Percentiles rank a stretch among this genome's conserved stretches.
These are phyloP conservation scores for Clathrospora elynae DNA, from an alignment of 2,329 filamentous ascomycete species.

Conservation along the genomic window DNA sequence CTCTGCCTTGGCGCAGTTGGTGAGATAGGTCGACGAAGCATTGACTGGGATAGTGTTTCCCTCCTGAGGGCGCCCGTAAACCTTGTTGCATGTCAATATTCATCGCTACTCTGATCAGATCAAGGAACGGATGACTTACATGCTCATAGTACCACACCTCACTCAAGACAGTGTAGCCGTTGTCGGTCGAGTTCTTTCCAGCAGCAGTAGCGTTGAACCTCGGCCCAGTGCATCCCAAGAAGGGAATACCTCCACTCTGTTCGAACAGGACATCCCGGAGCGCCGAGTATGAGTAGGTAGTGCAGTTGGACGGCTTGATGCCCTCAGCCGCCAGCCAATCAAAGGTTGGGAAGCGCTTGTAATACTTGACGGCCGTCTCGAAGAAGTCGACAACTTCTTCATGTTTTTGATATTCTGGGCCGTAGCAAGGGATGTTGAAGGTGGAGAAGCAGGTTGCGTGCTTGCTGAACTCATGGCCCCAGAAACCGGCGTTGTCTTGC, in stretches of 20 bases:
- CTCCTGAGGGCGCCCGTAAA: conserved; percentile 61
- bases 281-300: conserved; percentile 59
- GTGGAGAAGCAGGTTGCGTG: conserved; percentile 71
- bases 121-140: conserved; percentile 38
- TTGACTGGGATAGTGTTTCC: conserved; percentile 55
- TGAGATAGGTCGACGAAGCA: conserved; percentile 54
- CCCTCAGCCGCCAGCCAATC: conserved; percentile 61
- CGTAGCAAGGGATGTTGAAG: conserved; percentile 69
- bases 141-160: conserved; percentile 73
- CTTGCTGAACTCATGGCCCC: conserved; percentile 71
- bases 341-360: conserved; percentile 64
- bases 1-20: conserved; percentile 61
- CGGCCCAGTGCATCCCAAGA: conserved; percentile 66
- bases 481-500: conserved; percentile 64
- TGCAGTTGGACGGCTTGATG: conserved; percentile 65
- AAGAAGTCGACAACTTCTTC: conserved; percentile 68
- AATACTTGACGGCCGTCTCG: conserved; percentile 64
- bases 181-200: conserved; percentile 61
- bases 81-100: conserved; percentile 21
- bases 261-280: conserved; percentile 59
- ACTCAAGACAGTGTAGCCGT: conserved; percentile 61
- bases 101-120: background rate
- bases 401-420: conserved; percentile 61
- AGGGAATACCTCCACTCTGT: conserved; percentile 62
- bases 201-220: conserved; percentile 64